Base-by-base conservation (phyloP, 139 green algal genomes). In the Asterochloris erici region DNA sequence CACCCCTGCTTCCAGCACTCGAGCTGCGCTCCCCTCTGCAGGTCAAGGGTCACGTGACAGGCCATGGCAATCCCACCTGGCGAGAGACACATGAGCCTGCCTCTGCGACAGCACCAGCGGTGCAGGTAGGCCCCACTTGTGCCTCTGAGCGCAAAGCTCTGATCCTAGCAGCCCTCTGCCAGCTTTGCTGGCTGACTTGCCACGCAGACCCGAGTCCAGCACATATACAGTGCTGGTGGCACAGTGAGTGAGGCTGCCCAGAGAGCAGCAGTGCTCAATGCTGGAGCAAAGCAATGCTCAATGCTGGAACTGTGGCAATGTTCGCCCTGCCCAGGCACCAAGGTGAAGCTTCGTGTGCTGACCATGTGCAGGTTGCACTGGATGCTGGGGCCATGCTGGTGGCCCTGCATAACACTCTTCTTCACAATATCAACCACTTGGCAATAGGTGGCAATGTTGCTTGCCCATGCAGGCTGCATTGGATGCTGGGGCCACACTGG, bases 51-150 rank as follows among this genome's bases (percentile, higher is more conserved):
- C 83, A 92, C 74, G 80, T 84, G 12, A 97, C 93, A 19, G 92
- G 90, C 4, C 96, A 93, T 78, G 95, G 95, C 76, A 93, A 91
- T 77, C 96, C 96, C 0, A 78, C 77, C 0, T 99, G 96, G 94
- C 83, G 87, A 0, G 85, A 83, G 0, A 96, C 91, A 0, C 92
- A 98, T 77, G 71, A 87, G 12, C 71, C 85, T 0, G 90, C 94
- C 0, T 69, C 74, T 1, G 63, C 62, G 19, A 94, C 88, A 24
- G 92, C 96, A 0, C 85, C 89, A 0, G 83, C 88, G 11, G 92
- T 98, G 21, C 82, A 90, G 87, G 84, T 87, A 47, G 71, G 70
- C 82, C 21, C 26, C 60, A 19, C 74, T 38, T 16, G 10, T 12
- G 23, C 21, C 29, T 61, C 26, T 24, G 60, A 19, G 9, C 12